Evolutionary conservation across 1,284 basidiomycete genomes (phyloP), one percentile per base, ranked within the genome.

Genomic region (Vanrija sp.): DNA sequence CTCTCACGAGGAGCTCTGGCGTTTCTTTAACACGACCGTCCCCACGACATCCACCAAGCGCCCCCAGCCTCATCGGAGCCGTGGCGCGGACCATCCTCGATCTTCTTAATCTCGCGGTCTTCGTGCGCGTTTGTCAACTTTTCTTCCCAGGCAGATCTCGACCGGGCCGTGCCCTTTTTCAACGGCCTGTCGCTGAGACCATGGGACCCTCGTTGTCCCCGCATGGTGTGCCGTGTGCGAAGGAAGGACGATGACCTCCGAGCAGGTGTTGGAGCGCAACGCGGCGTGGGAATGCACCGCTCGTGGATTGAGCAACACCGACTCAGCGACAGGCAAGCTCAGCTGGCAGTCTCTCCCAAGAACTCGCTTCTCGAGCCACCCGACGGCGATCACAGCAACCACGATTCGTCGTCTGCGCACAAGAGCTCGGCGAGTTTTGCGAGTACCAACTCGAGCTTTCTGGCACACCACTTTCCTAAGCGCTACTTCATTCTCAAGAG

Each of bases 51-150:
- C 19, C 10, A 42, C n/a, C 5, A 42, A n/a, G n/a, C 56, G 18
- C 44, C 47, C 23, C 43, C 18, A 25, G 63, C 66, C 6, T 42
- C 45, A n/a, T 43, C 58, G 6, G 64, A 67, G 42, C 63, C 68
- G 1, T 75, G 74, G 61, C 74, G 79, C 26, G 90, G 90, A 6
- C 85, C 97, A 3, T 75, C 88, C 3, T 93, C 89, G 21, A 87
- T 98, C 62, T 96, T 95, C 78, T 83, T 94, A 54, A 98, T 98
- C 65, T 84, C 87, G 18, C 85, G 92, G 21, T 94, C 91, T 4
- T 92, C 87, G 65, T 97, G 94, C 73, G 91, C 90, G 4, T 97
- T 98, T 69, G 83, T 96, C 73, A 97, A 97, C 72, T 93, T 88
- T 66, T 82, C 83, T 47, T 83, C 81, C 0, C 83, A 86, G 63